Base-by-base conservation (phyloP, 768 basidiomycete species). In the Lyophyllum shimeji region DNA sequence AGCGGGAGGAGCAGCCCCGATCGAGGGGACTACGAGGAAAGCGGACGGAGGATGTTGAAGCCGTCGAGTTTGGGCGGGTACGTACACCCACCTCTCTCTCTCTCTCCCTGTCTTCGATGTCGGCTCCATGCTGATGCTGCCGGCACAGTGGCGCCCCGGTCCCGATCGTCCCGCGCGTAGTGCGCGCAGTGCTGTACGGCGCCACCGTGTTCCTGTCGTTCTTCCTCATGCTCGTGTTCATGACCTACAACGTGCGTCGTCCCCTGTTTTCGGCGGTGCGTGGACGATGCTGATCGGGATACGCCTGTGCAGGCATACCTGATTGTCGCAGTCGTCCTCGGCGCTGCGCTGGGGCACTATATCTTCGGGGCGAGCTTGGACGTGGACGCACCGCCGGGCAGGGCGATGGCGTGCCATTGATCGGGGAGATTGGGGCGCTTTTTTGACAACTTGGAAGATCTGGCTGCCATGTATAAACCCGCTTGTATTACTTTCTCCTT, bases 151-250 rank as follows among this genome's bases (percentile, higher is more conserved):
- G 86, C 18, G 74, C 73, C 8, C 74, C 74, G 9, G 78, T 88
- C 0, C 85, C 86, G 0, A 55, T 72, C 21, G 51, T 72, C 7
- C 71, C 77, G 39, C 83, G 87, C 21, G 57, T 77, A n/a, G 62
- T 86, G 43, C 80, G 91, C 23, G 88, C 92, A 6, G 62, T 68
- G 1, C 67, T 93, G 34, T 96, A 95, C 63, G 92, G 87, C n/a
- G 70, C 77, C 3, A 83, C 83, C 2, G 84, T 93, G 20, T 87
- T 87, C 69, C 69, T 93, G 56, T 90, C 90, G 33, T 90, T 89
- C 78, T 92, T 93, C 82, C 82, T 93, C 67, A 97, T 97, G 94
- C 76, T 97, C 55, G 86, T 96, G 39, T 95, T 93, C 72, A 96
- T 97, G 94, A 96, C 94, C 4, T 97, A 95, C 74, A 97, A 97